Conservation (phyloP, 1,284 basidiomycete genomes). For the Kalmanozyma brasiliensis region DNA sequence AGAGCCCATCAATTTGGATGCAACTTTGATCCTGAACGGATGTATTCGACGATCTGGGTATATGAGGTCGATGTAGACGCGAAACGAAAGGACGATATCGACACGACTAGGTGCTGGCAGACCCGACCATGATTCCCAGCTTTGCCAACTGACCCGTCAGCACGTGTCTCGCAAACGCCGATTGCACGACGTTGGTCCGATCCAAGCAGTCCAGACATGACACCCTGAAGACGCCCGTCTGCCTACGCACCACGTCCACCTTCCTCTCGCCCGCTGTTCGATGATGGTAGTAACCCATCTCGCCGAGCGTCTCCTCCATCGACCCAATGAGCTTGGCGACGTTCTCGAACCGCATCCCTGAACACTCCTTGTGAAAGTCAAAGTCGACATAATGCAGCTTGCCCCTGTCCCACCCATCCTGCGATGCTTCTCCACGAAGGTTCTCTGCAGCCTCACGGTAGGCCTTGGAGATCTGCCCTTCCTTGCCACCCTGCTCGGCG, state of each 20-base stretch:
- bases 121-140: constrained; percentile 33
- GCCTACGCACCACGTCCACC: constrained; percentile 67
- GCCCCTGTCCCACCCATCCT: constrained; percentile 82
- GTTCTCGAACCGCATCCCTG: constrained; percentile 75
- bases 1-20: too few species aligned
- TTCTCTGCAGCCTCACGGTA: constrained; percentile 77
- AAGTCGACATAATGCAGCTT: constrained; percentile 94
- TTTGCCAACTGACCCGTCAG: constrained; percentile 75
- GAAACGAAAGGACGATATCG: not conserved
- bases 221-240: constrained; percentile 88
- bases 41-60: too few species aligned
- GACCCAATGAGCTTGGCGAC: constrained; percentile 73
- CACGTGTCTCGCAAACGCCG: constrained; percentile 86
- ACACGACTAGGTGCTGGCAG: not conserved
- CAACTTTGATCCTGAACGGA: too few species aligned
- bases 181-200: constrained; percentile 96
- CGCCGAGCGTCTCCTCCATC: constrained; percentile 78
- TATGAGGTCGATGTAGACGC: too few species aligned
- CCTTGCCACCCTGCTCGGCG: constrained; percentile 89
- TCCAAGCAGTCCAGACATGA: constrained; percentile 97
- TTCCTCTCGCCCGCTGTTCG: constrained; percentile 68
- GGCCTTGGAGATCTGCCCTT: constrained; percentile 80
- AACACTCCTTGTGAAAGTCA: constrained; percentile 90
- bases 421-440: constrained; percentile 77
- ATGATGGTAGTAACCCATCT: constrained; percentile 72